phyloP scores from a whole-genome alignment of 208 protist species.

The Sergeia podlipaevii region DNA sequence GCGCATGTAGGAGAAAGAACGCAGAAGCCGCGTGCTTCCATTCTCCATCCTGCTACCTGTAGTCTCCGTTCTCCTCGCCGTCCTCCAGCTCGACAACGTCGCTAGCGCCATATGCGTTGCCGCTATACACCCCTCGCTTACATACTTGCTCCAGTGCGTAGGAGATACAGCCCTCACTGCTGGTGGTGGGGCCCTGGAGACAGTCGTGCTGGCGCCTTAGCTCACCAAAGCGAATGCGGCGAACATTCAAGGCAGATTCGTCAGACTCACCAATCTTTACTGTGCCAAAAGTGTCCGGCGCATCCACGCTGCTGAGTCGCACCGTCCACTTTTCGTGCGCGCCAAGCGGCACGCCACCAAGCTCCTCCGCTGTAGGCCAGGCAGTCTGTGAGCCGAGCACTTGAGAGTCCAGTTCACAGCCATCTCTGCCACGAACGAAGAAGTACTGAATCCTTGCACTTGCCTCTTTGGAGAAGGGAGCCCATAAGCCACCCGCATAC shows the following conservation, averaged over 20 bases:
- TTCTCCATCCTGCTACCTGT: no score
- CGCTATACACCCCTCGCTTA: no score
- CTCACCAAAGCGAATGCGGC: conserved; percentile 27
- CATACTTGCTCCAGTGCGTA: conserved; percentile 24
- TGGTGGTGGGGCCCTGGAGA: no score
- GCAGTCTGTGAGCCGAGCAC: conserved; percentile 33
- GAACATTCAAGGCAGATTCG: conserved; percentile 23
- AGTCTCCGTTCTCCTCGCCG: no score
- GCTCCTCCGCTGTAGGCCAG: conserved; percentile 6
- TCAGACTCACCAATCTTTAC: conserved; percentile 40
- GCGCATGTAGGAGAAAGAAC: no score
- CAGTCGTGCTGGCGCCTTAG: conserved; percentile 21
- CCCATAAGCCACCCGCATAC: conserved; percentile 36
- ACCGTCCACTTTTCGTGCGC: conserved; percentile 43
- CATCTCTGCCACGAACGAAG: conserved; percentile 46
- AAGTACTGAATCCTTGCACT: conserved; percentile 38
- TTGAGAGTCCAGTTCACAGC: conserved; percentile 29
- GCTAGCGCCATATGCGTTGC: no score
- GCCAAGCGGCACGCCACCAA: neutral
- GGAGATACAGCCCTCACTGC: conserved; percentile 23
- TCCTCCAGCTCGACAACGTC: no score
- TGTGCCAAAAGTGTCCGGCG: conserved; percentile 73
- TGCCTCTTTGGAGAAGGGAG: conserved; percentile 48
- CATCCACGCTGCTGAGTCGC: conserved; percentile 73
- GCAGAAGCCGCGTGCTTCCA: no score